A percentile compares a stretch with the other conserved stretches of the same genome.
phyloP scores from a whole-genome alignment of 106 monocot species.

The Hemerocallis citrina region DNA sequence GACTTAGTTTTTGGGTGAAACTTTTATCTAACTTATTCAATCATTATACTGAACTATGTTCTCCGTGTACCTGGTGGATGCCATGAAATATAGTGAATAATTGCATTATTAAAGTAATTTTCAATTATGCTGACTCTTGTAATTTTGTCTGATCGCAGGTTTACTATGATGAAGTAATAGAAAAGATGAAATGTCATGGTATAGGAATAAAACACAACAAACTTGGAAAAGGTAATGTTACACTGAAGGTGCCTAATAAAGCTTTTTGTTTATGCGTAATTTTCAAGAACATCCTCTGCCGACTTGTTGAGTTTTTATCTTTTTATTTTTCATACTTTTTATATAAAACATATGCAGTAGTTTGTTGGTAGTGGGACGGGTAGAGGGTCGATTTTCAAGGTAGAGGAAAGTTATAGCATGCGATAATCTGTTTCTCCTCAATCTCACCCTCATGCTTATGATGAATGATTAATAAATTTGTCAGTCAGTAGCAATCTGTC shows the following conservation, averaged over 20 bases:
- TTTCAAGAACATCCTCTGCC: not conserved
- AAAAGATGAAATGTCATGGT: constrained; percentile 29
- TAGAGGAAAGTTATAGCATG: too few relatives aligned
- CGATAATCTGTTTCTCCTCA: too few relatives aligned
- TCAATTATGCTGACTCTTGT: not conserved
- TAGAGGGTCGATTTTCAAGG: too few relatives aligned
- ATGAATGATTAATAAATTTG: too few relatives aligned
- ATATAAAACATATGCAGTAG: too few relatives aligned
- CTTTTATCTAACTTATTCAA: not conserved
- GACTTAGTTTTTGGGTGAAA: not conserved
- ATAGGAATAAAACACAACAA: constrained; percentile 31
- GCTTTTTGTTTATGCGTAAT: too few relatives aligned
- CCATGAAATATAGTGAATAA: not conserved
- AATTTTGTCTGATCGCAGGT: constrained; percentile 26
- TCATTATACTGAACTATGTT: not conserved
- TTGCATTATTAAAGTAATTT: not conserved
- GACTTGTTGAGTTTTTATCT: too few relatives aligned
- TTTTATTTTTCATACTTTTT: too few relatives aligned
- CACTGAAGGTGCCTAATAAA: not conserved
- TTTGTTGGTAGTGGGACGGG: too few relatives aligned
- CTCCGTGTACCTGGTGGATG: not conserved
- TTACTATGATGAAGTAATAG: constrained; percentile 47
- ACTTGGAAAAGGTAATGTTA: constrained; percentile 44
- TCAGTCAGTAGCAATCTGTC: too few relatives aligned
- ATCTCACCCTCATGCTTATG: too few relatives aligned